Conservation (phyloP, 2,329 filamentous ascomycete species). For the Pseudogymnoascus sp. region DNA sequence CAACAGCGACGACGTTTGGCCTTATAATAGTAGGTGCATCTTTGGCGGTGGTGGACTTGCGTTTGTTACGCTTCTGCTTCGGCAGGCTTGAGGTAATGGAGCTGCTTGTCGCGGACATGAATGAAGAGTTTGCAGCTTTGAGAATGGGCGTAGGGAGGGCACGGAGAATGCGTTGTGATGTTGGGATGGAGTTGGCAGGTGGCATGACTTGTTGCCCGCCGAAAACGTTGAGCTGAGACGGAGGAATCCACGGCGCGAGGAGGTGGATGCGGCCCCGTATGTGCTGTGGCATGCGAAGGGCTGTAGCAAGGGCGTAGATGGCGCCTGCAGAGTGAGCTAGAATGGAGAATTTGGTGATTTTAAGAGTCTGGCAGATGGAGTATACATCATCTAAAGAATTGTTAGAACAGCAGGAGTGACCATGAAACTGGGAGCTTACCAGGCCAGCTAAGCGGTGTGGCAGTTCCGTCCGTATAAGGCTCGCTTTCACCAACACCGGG, state of each 20-base stretch:
- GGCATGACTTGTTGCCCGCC: conserved; percentile 65
- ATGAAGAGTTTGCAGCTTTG: conserved; percentile 89
- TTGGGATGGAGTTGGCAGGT: conserved; percentile 78
- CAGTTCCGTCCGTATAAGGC: conserved; percentile 68
- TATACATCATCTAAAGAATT: conserved; percentile 63
- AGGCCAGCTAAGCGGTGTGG: conserved; percentile 88
- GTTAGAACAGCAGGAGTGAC: conserved; percentile 9
- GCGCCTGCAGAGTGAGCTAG: conserved; percentile 93
- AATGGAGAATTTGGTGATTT: conserved; percentile 92
- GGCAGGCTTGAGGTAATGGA: conserved; percentile 73
- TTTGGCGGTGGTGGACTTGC: conserved; percentile 40
- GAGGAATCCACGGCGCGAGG: conserved; percentile 93
- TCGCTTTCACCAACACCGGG: conserved; percentile 92
- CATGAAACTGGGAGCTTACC: conserved; percentile 44
- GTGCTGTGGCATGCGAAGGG: conserved; percentile 89
- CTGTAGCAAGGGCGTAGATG: conserved; percentile 95
- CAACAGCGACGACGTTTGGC: conserved; percentile 30
- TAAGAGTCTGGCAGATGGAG: conserved; percentile 82
- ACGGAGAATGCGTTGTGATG: conserved; percentile 82
- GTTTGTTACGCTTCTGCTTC: conserved; percentile 54
- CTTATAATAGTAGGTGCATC: conserved; percentile 28
- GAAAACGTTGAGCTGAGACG: conserved; percentile 80
- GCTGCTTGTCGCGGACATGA: conserved; percentile 85
- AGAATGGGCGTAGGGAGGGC: conserved; percentile 84
- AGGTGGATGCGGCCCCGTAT: conserved; percentile 91